Percentiles rank a stretch among this genome's conserved stretches.
Evolutionary conservation across 441 rosid species (phyloP).

Genomic region (Manihot esculenta): DNA sequence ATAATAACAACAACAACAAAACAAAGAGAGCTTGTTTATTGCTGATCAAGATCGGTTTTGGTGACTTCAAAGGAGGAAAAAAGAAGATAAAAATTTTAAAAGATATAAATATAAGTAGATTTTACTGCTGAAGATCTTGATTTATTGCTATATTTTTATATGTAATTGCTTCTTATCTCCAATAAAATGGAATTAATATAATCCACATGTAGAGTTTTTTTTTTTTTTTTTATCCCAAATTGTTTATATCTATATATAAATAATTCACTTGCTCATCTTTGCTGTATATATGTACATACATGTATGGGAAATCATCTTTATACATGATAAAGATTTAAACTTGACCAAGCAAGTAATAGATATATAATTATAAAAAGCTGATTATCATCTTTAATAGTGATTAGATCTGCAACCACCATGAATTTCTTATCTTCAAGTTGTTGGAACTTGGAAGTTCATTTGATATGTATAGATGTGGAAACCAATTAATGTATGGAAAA

Average conservation of each 20-base stretch:
- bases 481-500: too few relatives aligned
- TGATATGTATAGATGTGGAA: not conserved
- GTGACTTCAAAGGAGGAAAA: too few relatives aligned
- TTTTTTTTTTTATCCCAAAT: not conserved
- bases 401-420: slow-evolving; percentile 9
- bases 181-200: too few relatives aligned
- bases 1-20: not conserved
- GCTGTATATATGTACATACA: too few relatives aligned
- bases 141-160: not conserved
- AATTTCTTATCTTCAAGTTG: slow-evolving; percentile 1
- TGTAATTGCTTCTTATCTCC: too few relatives aligned
- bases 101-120: not conserved
- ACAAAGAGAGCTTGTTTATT: too few relatives aligned
- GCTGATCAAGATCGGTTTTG: not conserved
- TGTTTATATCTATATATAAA: not conserved
- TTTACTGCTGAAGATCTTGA: not conserved
- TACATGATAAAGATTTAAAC: slow-evolving; percentile 23
- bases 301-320: slow-evolving; percentile 34
- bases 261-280: not conserved
- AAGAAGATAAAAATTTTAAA: too few relatives aligned
- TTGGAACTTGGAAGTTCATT: not conserved
- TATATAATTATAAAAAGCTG: too few relatives aligned
- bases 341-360: slow-evolving; percentile 31
- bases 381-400: too few relatives aligned
- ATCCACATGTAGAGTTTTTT: too few relatives aligned